Conservation (phyloP, 192 early-diverging fungal genomes). For the Glomus cerebriforme region DNA sequence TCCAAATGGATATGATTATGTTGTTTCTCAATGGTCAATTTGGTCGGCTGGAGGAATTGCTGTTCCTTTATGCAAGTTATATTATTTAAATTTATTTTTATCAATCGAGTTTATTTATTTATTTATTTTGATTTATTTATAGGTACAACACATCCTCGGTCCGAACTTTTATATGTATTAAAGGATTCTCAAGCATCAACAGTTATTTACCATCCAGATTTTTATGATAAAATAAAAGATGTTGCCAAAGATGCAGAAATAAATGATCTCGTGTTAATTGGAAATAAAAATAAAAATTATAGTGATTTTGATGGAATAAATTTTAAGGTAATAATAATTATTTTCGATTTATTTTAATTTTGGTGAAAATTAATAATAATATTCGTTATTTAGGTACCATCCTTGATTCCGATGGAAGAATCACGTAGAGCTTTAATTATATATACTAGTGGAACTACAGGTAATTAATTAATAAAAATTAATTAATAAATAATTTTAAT, state of each 20-base stretch:
- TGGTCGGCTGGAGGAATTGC: slow-evolving; percentile 82
- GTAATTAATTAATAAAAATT: slow-evolving; percentile 31
- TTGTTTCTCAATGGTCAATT: slow-evolving; percentile 67
- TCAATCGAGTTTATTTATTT: not conserved
- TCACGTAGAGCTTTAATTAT: slow-evolving; percentile 66
- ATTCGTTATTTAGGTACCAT: slow-evolving; percentile 11
- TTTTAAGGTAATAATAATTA: slow-evolving; percentile 14
- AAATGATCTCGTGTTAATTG: not conserved
- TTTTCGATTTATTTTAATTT: not conserved
- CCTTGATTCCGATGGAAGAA: slow-evolving; percentile 28
- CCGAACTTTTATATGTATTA: slow-evolving; percentile 78
- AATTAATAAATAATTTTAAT: not conserved
- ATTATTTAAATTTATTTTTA: not conserved
- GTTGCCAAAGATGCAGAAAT: not conserved
- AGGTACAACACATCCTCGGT: slow-evolving; percentile 68
- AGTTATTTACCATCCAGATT: slow-evolving; percentile 62
- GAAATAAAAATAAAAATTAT: not conserved
- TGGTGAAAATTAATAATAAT: not conserved
- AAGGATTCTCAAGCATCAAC: slow-evolving; percentile 62
- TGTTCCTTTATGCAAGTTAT: slow-evolving; percentile 70
- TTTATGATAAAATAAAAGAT: slow-evolving; percentile 39
- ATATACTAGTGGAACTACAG: slow-evolving; percentile 75
- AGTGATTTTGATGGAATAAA: not conserved
- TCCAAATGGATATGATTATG: slow-evolving; percentile 65
- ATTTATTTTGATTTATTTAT: not conserved